Evolutionary conservation across 768 basidiomycete species (phyloP).

Genomic region (Suillus weaverae): DNA sequence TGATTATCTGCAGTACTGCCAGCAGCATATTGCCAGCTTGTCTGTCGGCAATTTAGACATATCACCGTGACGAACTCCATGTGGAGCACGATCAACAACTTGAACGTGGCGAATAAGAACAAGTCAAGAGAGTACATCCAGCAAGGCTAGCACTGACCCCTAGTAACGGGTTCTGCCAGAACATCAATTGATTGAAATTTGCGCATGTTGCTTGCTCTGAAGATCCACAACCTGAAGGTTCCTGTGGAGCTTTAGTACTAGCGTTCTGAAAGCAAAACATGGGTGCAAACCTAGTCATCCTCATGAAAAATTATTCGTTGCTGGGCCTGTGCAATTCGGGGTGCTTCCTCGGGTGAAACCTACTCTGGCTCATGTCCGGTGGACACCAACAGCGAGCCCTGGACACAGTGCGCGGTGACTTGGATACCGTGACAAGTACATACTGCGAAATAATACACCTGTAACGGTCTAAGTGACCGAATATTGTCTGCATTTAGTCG

Average conservation of each 20-base stretch:
- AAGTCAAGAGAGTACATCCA: not conserved
- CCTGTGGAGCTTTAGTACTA: not conserved
- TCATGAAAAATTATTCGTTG: slow-evolving; percentile 50
- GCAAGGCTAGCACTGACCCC: not conserved
- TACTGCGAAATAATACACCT: no score
- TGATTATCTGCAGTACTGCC: not conserved
- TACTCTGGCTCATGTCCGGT: slow-evolving; percentile 3
- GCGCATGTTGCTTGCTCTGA: not conserved
- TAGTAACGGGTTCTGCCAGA: not conserved
- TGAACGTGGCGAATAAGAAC: not conserved
- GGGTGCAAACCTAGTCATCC: slow-evolving; percentile 38
- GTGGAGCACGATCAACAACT: not conserved
- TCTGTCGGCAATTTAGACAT: no score
- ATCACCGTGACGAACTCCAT: not conserved
- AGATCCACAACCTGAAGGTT: not conserved
- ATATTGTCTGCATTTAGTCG: no score
- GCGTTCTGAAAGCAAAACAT: not conserved
- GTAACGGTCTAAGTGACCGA: no score
- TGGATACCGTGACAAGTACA: no score
- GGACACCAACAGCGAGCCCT: no score
- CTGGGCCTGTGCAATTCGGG: slow-evolving; percentile 32
- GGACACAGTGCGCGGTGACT: no score
- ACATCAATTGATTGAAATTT: not conserved
- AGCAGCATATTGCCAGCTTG: not conserved
- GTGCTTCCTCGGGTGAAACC: slow-evolving; percentile 13